Percentiles rank a stretch among this genome's conserved stretches.
Conservation (phyloP, 495 filamentous ascomycete species). For the Podospora pseudopauciseta region DNA sequence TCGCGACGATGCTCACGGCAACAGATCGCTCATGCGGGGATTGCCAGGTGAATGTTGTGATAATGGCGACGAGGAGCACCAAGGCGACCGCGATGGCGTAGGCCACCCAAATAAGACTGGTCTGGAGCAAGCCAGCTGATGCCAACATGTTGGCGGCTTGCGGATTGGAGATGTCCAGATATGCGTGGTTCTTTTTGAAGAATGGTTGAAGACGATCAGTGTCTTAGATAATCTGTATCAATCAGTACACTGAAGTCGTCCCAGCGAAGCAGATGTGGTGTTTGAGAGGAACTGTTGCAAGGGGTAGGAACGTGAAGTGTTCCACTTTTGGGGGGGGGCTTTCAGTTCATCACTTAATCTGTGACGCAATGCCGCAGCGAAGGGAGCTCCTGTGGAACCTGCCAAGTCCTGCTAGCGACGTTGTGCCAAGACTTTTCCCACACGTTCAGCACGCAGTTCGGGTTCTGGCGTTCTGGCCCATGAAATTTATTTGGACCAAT, state of each 20-base stretch:
- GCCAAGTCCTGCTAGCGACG: not conserved
- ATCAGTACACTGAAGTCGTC: not conserved
- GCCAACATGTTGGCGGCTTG: slow-evolving; percentile 46
- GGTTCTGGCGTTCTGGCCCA: slow-evolving; percentile 6
- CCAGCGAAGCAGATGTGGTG: not conserved
- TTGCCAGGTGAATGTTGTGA: slow-evolving; percentile 86
- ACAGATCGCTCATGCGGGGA: slow-evolving; percentile 78
- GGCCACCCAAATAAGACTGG: slow-evolving; percentile 86
- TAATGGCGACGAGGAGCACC: slow-evolving; percentile 64
- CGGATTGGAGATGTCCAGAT: not conserved
- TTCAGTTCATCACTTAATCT: slow-evolving; percentile 5
- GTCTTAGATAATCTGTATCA: not conserved
- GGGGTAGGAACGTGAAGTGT: not conserved
- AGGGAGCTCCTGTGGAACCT: slow-evolving; percentile 23
- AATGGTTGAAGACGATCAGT: not conserved
- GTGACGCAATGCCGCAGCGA: slow-evolving; percentile 31
- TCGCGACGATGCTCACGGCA: slow-evolving; percentile 74
- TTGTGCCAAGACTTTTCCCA: not conserved
- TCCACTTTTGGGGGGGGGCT: not conserved
- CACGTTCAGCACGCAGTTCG: not conserved
- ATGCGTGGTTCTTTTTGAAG: not conserved
- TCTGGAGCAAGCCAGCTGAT: slow-evolving; percentile 61
- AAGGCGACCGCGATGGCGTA: slow-evolving; percentile 76
- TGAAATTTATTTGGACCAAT: slow-evolving; percentile 10
- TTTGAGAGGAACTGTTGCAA: not conserved